These are phyloP conservation scores for Pseudoneurospora amorphoporcata DNA, from an alignment of 495 filamentous ascomycete species.

Conservation along the genomic window DNA sequence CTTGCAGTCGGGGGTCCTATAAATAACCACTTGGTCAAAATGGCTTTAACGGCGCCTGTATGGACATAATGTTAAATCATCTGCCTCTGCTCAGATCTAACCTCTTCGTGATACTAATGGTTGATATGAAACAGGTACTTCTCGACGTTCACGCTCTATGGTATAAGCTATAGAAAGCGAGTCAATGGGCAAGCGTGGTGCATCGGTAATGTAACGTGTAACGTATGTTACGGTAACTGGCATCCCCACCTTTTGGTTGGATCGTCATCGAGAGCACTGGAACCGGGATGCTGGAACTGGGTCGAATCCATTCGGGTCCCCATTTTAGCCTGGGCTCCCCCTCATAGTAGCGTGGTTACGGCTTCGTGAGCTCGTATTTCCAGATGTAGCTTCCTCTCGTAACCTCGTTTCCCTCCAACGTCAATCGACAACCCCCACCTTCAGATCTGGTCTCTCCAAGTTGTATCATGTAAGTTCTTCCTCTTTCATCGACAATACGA, in stretches of 20 bases:
- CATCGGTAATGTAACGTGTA: not conserved
- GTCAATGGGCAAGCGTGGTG: not conserved
- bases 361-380: not conserved
- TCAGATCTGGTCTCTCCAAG: not conserved
- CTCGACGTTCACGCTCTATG: not conserved
- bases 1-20: not conserved
- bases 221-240: not conserved
- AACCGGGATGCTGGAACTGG: not conserved
- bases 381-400: not conserved
- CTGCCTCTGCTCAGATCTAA: not conserved
- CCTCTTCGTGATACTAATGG: not conserved
- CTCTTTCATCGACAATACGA: not conserved
- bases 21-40: not conserved
- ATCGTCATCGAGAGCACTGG: not conserved
- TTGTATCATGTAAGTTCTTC: not conserved
- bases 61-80: not conserved
- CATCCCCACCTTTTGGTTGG: not conserved
- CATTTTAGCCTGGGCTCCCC: not conserved
- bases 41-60: not conserved
- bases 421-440: not conserved
- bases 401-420: not conserved
- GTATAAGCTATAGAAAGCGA: not conserved
- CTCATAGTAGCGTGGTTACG: not conserved
- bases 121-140: not conserved
- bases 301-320: not conserved